Base-by-base conservation (phyloP, 352 stramenopile species). In the Phytophthora pluvialis region DNA sequence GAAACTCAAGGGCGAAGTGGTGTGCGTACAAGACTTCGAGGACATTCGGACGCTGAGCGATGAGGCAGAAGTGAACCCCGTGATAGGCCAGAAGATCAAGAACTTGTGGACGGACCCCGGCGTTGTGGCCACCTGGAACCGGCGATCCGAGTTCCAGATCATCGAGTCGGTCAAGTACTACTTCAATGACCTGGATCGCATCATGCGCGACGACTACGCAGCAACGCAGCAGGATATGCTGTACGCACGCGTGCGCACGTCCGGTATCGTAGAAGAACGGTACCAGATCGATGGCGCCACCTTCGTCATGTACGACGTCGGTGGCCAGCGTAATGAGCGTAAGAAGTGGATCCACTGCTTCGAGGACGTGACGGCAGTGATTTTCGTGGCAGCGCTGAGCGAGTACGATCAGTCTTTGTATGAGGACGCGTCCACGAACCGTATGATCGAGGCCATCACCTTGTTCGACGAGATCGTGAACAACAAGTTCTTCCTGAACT, bases 321-420 rank as follows among this genome's bases (percentile, higher is more conserved):
- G 96, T 44, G 96, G 96, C 7, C 96, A 99, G 77, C 84, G 96
- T 49, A 98, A 98, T 72, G 96, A 99, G 78, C 77, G 96, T 18
- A 97, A 98, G 69, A 98, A 99, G 79, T 99, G 96, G 95, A 98
- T 98, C 76, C 94, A 98, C 74, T 98, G 92, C 68, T 98, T 99
- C 65, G 96, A 99, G 70, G 91, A 98, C 69, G 94, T 98, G 29
- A 98, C 94, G 18, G 92, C 91, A 35, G 95, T 99, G 45, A 98
- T 99, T 75, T 99, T 99, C 75, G 95, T 99, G 44, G 95, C 93
- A 16, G 95, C 96, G 26, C 77, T 99, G 44, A 97, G 85, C 60
- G 95, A 98, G 72, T 98, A 98, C 75, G 93, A 98, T 69, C 94
- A 98, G 74, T 89, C 79, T 60, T 80, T 98, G 53, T 98, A 98